Base-by-base conservation (phyloP, 2,329 filamentous ascomycete species). In the Sclerotinia minor region DNA sequence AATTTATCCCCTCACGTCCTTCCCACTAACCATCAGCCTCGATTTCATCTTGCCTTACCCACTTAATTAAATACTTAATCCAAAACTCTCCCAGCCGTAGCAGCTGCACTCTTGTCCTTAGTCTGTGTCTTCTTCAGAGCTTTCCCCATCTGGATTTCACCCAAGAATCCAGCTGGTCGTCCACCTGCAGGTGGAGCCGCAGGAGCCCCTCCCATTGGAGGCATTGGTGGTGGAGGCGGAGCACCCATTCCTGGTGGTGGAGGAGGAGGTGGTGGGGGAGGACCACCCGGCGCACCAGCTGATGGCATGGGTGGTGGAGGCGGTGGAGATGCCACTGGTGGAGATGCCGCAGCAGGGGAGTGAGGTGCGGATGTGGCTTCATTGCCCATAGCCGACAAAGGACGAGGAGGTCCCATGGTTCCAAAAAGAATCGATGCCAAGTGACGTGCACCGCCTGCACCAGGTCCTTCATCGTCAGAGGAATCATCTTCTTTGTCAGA, bases 401-500 rank as follows among this genome's bases (percentile, higher is more conserved):
- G 94, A 64, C 94, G 88, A 19, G 95, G 94, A 50, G 95, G 94
- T 13, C 87, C 94, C 94, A 99, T 98, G 64, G 94, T 97, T 69
- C 95, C 94, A 77, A 99, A 99, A 26, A 99, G 84, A 69, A 97
- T 95, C 8, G 92, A 96, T 21, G 95, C 95, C 49, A 99, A 86
- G 74, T 97, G 92, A 69, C 96, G 95, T 60, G 95, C 95, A 73
- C 88, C 92, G 69, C 90, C 89, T 66, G 92, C 92, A 63, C 91
- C 91, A 24, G 92, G 89, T 13, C 89, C 86, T 65, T 93, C 90
- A 67, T 94, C 91, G n/a, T 89, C 86, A 58, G 87, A 86, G 5
- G 87, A 89, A 64, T 92, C 90, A 66, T 91, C 88, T 26, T 90
- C 88, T 80, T 85, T 88, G 69, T 90, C 89, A 19, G 92, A 94